Evolutionary conservation across 2,329 filamentous ascomycete genomes (phyloP), one percentile per base, ranked within the genome.

Genomic region (Apiospora aurea): DNA sequence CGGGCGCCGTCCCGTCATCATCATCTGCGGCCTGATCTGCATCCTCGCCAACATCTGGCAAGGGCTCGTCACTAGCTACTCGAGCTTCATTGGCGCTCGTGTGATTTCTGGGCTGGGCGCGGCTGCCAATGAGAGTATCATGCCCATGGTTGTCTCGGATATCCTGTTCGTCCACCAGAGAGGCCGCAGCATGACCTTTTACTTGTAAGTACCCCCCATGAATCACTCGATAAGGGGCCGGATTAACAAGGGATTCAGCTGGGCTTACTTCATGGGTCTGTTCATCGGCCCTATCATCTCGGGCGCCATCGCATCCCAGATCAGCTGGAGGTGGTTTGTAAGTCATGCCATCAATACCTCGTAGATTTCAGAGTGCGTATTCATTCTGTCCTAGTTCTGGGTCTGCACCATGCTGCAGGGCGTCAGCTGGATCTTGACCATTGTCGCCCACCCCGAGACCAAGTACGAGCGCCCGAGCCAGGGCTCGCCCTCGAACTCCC

Each of bases 221-320:
- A 46, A 18, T 0, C 11, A 46, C 13, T 67, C 3, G 41, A 29
- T 10, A 61, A 16, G 29, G 14, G 7, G 3, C 3, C 2, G 29
- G 29, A 7, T 26, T 68, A 18, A 71, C 41, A 57, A 13, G 34
- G 8, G 43, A 24, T 13, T 46, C 26, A 78, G 77, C 66, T 80
- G 77, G 77, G 74, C 77, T 4, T 81, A 81, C 64, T 81, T 81
- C 71, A 74, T 80, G 24, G 79, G 79, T 2, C 72, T 81, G 2
- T 80, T 80, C 70, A 77, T 81, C 46, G 80, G 80, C 0, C 80
- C 80, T 38, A 78, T 82, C 51, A 80, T 82, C 18, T 77, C 80
- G 2, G 80, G 80, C 16, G 76, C 77, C 34, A 80, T 80, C 41
- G 79, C 78, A 18, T 74, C 77, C 1, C 75, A 76, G 24, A 74